Conservation (phyloP, 495 filamentous ascomycete genomes). For the Penicillium salamii region DNA sequence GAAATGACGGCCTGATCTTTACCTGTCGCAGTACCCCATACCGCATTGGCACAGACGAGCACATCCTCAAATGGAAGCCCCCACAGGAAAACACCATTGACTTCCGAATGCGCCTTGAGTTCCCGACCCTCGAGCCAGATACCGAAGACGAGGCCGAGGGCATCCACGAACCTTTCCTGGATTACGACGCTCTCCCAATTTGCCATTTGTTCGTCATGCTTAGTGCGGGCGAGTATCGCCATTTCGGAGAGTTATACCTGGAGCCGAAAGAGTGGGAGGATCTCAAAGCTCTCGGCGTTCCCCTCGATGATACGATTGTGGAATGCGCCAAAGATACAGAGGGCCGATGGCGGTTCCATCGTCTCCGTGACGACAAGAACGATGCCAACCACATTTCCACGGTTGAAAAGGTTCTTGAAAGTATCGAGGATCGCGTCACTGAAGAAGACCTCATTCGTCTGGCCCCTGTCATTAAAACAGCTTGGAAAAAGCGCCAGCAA, state of each 20-base stretch:
- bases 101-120: slow-evolving; percentile 75
- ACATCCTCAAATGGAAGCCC: slow-evolving; percentile 98
- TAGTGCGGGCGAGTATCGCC: slow-evolving; percentile 55
- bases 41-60: slow-evolving; percentile 81
- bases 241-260: slow-evolving; percentile 64
- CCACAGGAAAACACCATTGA: slow-evolving; percentile 90
- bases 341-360: slow-evolving; percentile 76
- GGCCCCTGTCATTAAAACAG: slow-evolving; percentile 64
- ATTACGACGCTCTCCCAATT: slow-evolving; percentile 61
- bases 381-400: slow-evolving; percentile 86
- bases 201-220: slow-evolving; percentile 59
- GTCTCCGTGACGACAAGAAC: slow-evolving; percentile 85
- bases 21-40: slow-evolving; percentile 85
- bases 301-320: slow-evolving; percentile 78
- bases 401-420: slow-evolving; percentile 76
- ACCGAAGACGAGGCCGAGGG: slow-evolving; percentile 62
- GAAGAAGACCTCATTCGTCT: slow-evolving; percentile 61
- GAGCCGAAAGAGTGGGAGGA: slow-evolving; percentile 78
- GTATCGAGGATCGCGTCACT: slow-evolving; percentile 71
- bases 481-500: slow-evolving; percentile 64
- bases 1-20: slow-evolving; percentile 96
- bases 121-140: slow-evolving; percentile 69
- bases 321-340: slow-evolving; percentile 79
- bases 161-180: slow-evolving; percentile 44
- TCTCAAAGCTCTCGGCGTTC: slow-evolving; percentile 64